phyloP scores from a whole-genome alignment of 306 rosid species.

The Cyclanthera cordifolia region DNA sequence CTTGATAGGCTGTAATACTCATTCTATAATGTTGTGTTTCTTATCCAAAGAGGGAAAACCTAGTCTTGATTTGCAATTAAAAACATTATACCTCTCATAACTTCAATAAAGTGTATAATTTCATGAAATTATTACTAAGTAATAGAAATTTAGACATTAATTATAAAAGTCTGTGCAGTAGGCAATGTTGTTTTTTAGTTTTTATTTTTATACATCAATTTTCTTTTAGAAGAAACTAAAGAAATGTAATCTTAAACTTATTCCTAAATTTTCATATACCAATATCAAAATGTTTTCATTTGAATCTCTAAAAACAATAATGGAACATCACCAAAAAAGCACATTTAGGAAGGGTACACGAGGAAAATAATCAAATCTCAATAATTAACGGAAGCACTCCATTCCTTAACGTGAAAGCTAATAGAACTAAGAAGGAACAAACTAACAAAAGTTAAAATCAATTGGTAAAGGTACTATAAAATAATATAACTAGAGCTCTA shows the following conservation, averaged over 20 bases:
- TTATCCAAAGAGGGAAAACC: too few species aligned
- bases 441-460: neutral
- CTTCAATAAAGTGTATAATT: neutral
- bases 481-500: neutral
- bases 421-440: neutral
- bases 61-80: neutral
- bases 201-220: too few species aligned
- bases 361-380: neutral
- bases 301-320: neutral
- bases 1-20: too few species aligned
- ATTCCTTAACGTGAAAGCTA: neutral
- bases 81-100: neutral
- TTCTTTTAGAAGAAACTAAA: neutral
- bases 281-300: neutral
- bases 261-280: neutral
- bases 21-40: too few species aligned
- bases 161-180: neutral
- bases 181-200: neutral
- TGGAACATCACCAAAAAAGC: neutral
- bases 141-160: neutral
- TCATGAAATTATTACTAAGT: slow-evolving; percentile 3
- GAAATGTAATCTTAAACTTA: neutral
- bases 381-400: slow-evolving; percentile 1
- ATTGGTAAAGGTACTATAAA: neutral
- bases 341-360: neutral